Evolutionary conservation across 2,329 filamentous ascomycete species (phyloP).

Genomic region (Botrytis aclada): DNA sequence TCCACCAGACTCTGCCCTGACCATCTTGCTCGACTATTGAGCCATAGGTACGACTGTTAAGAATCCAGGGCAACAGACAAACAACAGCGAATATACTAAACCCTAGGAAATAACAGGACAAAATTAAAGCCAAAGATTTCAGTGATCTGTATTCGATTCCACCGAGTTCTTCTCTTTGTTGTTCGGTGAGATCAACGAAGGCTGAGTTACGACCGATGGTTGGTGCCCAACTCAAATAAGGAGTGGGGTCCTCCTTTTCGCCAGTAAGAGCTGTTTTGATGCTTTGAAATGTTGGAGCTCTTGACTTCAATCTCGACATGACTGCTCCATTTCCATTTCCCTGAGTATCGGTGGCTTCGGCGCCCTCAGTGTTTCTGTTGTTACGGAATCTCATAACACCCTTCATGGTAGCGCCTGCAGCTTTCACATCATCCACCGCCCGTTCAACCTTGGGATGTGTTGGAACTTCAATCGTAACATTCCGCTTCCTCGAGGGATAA

Average conservation of each 20-base stretch:
- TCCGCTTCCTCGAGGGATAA: constrained; percentile 27
- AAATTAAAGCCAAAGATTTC: constrained; percentile 76
- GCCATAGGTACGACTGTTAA: constrained; percentile 60
- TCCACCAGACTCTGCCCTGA: constrained; percentile 80
- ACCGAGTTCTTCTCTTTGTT: constrained; percentile 90
- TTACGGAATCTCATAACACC: constrained; percentile 44
- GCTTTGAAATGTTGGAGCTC: constrained; percentile 51
- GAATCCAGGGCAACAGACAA: constrained; percentile 77
- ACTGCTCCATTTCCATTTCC: constrained; percentile 26
- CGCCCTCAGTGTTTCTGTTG: constrained; percentile 40
- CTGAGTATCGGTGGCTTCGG: constrained; percentile 38
- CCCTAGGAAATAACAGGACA: constrained; percentile 76
- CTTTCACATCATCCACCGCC: constrained; percentile 30
- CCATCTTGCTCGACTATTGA: constrained; percentile 59
- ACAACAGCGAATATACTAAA: constrained; percentile 77
- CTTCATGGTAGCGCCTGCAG: constrained; percentile 27
- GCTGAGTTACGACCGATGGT: constrained; percentile 91
- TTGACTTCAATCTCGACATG: constrained; percentile 19
- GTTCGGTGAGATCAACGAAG: constrained; percentile 82
- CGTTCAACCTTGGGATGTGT: constrained; percentile 31
- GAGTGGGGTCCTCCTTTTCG: constrained; percentile 58
- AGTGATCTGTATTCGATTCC: constrained; percentile 94
- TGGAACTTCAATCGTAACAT: constrained; percentile 33
- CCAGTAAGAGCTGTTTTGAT: constrained; percentile 47
- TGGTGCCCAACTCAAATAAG: constrained; percentile 91